Conservation (phyloP, 2,329 filamentous ascomycete species). For the Alternaria ethzedia region DNA sequence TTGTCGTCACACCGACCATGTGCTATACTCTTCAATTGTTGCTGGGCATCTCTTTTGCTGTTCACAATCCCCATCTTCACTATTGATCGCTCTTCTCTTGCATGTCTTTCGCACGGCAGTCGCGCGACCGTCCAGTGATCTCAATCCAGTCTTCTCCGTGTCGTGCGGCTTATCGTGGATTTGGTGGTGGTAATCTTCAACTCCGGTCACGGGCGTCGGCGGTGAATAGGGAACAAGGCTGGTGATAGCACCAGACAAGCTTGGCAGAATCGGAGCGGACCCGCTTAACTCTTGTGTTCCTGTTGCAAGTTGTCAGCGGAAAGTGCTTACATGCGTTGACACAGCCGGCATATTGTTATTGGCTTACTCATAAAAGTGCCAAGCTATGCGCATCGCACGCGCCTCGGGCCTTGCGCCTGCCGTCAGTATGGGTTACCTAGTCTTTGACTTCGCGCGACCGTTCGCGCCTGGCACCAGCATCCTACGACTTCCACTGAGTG, state of each 20-base stretch:
- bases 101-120: not conserved
- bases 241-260: not conserved
- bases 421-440: not conserved
- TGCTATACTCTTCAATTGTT: no score
- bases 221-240: not conserved
- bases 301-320: not conserved
- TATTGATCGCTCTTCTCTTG: not conserved
- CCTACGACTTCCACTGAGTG: not conserved
- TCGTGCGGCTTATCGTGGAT: not conserved
- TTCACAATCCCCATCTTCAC: not conserved
- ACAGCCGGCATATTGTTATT: not conserved
- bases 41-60: not conserved
- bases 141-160: not conserved
- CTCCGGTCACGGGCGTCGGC: not conserved
- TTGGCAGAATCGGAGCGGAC: not conserved
- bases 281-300: not conserved
- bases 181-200: not conserved
- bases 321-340: not conserved
- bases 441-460: not conserved
- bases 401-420: not conserved
- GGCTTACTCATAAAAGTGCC: not conserved
- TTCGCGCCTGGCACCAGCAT: not conserved
- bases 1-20: no score
- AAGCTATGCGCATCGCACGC: not conserved
- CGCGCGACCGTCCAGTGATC: not conserved